phyloP scores from a whole-genome alignment of 2,329 filamentous ascomycete genomes.

The Calonectria montana region DNA sequence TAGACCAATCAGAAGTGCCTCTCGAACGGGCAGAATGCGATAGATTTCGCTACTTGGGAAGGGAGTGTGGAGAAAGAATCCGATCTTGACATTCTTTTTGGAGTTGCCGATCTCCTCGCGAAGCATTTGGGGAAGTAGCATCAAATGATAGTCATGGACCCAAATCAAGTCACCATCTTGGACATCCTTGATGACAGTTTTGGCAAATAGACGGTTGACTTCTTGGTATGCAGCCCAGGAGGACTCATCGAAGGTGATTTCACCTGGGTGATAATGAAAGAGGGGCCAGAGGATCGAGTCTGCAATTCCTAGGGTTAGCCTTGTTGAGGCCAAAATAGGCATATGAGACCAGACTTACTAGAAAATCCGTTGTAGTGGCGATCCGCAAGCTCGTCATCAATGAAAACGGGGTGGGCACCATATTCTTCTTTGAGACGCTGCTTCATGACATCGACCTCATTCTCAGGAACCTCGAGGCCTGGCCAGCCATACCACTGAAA shows the following conservation, averaged over 20 bases:
- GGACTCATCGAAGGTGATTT: constrained; percentile 97
- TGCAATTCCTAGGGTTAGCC: constrained; percentile 48
- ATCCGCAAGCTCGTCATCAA: constrained; percentile 93
- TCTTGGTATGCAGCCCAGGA: constrained; percentile 94
- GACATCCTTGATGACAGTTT: constrained; percentile 86
- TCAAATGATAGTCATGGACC: constrained; percentile 99
- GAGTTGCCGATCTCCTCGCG: constrained; percentile 85
- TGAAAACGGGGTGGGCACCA: constrained; percentile 89
- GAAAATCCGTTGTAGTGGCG: constrained; percentile 98
- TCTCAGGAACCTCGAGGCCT: constrained; percentile 88
- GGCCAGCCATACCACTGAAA: constrained; percentile 99
- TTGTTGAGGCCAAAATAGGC: background rate
- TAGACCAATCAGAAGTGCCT: constrained; percentile 87
- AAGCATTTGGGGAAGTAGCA: constrained; percentile 96
- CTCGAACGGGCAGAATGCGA: constrained; percentile 91
- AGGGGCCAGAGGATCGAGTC: constrained; percentile 98
- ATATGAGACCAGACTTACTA: constrained; percentile 67
- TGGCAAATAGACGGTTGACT: constrained; percentile 92
- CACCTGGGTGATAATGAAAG: constrained; percentile 98
- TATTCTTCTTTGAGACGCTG: constrained; percentile 87
- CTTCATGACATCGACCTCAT: constrained; percentile 80
- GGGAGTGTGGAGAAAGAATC: constrained; percentile 97
- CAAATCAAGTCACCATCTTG: constrained; percentile 95
- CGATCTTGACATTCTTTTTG: constrained; percentile 95
- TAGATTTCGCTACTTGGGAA: constrained; percentile 98